Percentiles rank a stretch among this genome's conserved stretches.
Conservation (phyloP, 139 green algal genomes). For the Protoeuglena noctilucae region DNA sequence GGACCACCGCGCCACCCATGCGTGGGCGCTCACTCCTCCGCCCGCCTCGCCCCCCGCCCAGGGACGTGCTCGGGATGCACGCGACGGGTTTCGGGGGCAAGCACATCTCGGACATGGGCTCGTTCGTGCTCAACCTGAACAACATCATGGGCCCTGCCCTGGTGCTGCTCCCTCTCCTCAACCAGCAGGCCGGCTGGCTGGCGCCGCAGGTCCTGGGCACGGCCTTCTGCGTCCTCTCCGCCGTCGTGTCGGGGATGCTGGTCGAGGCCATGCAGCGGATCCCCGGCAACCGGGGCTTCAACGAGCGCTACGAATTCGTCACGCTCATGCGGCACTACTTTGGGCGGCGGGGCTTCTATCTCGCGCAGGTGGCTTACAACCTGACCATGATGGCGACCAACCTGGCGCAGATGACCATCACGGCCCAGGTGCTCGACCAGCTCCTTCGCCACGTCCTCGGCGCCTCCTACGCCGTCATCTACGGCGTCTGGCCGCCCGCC, state of each 20-base stretch:
- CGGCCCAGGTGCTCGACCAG: background rate
- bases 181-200: background rate
- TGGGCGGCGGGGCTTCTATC: background rate
- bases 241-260: background rate
- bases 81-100: background rate
- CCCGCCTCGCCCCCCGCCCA: no score
- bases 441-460: background rate
- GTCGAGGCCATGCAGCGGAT: background rate
- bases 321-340: background rate
- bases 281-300: background rate
- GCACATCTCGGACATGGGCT: background rate
- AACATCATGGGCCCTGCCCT: background rate
- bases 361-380: background rate
- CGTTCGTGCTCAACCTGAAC: background rate
- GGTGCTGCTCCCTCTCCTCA: background rate
- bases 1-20: no score
- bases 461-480: background rate
- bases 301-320: background rate
- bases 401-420: background rate
- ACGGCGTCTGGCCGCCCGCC: background rate
- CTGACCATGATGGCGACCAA: background rate
- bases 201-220: background rate
- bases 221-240: background rate
- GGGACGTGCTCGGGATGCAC: background rate
- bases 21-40: no score